Evolutionary conservation across 2,329 filamentous ascomycete genomes (phyloP).

Genomic region (Fusarium sp.): DNA sequence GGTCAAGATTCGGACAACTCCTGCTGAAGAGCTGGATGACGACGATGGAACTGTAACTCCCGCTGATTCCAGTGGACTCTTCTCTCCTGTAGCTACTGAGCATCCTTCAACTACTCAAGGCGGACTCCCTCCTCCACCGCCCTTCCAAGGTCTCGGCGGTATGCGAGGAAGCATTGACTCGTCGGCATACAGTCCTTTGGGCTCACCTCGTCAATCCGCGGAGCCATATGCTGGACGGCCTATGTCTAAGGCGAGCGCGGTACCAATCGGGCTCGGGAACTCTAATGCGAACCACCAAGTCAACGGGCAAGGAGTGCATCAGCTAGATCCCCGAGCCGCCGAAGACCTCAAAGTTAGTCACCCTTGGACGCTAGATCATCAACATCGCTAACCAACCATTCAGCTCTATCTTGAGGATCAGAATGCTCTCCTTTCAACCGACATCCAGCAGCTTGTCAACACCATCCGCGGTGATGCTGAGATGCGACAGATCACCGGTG

Average conservation of each 20-base stretch:
- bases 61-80: slow-evolving; percentile 76
- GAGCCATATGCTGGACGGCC: slow-evolving; percentile 56
- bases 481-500: slow-evolving; percentile 73
- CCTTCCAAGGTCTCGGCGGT: slow-evolving; percentile 70
- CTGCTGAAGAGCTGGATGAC: slow-evolving; percentile 80
- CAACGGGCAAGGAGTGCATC: slow-evolving; percentile 56
- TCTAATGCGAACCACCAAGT: slow-evolving; percentile 49
- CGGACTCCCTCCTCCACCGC: slow-evolving; percentile 63
- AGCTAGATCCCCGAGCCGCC: slow-evolving; percentile 55
- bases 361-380: background rate
- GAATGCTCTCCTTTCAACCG: slow-evolving; percentile 81
- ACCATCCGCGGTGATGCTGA: slow-evolving; percentile 75
- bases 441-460: slow-evolving; percentile 83
- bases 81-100: slow-evolving; percentile 67
- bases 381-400: slow-evolving; percentile 9
- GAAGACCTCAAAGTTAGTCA: slow-evolving; percentile 63
- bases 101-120: slow-evolving; percentile 52
- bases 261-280: slow-evolving; percentile 56
- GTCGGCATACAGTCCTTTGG: slow-evolving; percentile 80
- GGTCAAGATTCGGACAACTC: slow-evolving; percentile 85
- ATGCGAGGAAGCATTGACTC: slow-evolving; percentile 73
- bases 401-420: slow-evolving; percentile 86
- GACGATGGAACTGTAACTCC: slow-evolving; percentile 76
- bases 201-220: slow-evolving; percentile 72
- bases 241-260: slow-evolving; percentile 47